Percentiles rank a stretch among this genome's conserved stretches.
phyloP scores from a whole-genome alignment of 1,284 basidiomycete species.

The Clitocybe nebularis region DNA sequence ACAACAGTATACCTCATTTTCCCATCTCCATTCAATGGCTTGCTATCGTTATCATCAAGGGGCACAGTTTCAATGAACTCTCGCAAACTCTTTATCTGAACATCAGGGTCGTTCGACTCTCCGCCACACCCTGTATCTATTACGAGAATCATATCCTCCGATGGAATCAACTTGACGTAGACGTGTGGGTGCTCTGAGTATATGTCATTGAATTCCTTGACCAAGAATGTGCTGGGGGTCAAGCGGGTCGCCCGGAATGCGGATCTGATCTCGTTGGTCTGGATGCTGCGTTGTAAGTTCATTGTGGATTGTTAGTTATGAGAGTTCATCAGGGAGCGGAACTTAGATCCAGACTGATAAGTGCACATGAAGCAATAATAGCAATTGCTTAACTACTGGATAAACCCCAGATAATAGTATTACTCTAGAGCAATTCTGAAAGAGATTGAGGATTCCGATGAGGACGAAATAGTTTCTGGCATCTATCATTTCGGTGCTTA shows the following conservation, averaged over 20 bases:
- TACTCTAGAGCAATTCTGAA: no score
- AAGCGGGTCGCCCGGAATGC: slow-evolving; percentile 45
- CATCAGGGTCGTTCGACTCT: slow-evolving; percentile 32
- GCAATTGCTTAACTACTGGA: no score
- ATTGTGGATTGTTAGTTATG: no score
- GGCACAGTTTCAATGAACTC: slow-evolving; percentile 45
- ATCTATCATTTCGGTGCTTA: no score
- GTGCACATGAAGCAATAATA: no score
- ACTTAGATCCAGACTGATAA: no score
- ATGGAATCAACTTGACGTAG: slow-evolving; percentile 42
- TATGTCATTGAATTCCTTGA: slow-evolving; percentile 48
- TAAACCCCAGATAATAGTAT: no score
- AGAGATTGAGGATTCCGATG: no score
- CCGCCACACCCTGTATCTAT: slow-evolving; percentile 57
- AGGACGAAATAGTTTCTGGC: no score
- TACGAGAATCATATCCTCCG: slow-evolving; percentile 38
- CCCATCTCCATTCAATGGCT: slow-evolving; percentile 40
- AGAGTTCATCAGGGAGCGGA: no score
- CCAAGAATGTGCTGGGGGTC: slow-evolving; percentile 43
- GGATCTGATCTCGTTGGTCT: no score
- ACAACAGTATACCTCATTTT: slow-evolving; percentile 43
- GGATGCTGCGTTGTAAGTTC: no score
- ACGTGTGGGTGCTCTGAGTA: slow-evolving; percentile 52
- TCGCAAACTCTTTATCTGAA: slow-evolving; percentile 40
- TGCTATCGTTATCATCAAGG: slow-evolving; percentile 38